Evolutionary conservation across 768 basidiomycete genomes (phyloP), one percentile per base, ranked within the genome.

Genomic region (Pholiota molesta): DNA sequence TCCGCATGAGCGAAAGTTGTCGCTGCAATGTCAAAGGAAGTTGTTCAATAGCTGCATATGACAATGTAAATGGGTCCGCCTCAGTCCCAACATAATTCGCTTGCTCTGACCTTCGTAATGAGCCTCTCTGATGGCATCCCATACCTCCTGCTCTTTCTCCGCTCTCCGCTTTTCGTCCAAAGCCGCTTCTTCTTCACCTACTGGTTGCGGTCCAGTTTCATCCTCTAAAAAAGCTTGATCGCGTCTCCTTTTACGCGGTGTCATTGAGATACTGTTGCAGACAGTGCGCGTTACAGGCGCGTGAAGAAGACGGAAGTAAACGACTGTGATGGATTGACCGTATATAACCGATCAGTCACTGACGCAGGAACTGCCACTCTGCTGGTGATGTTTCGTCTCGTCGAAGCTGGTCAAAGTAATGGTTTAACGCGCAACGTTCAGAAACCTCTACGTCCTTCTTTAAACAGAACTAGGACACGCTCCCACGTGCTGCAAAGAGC

Each of bases 121-220:
- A 62, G 94, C 90, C 68, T 94, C 92, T 69, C 85, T 84, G 70
- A 94, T 83, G 40, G 85, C 77, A 51, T 90, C 87, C 90, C 90
- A 91, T 39, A 91, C 79, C 33, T 86, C 86, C 61, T 77, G 80
- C 66, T 89, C 89, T 70, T 83, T 86, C 67, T 83, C 79, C 23
- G 69, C 49, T 64, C 67, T 62, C 65, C 66, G 63, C 55, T 63
- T 60, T 21, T 60, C 64, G 55, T 19, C 53, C 62, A 52, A 70
- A 66, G 21, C 11, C 16, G 65, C 70, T 17, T 71, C 73, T n/a
- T 73, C 71, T 54, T 74, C 73, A 49, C 65, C 68, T 3, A 57
- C 39, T 23, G 59, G 47, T 52, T 56, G 58, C 13, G 62, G 44
- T 31, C 69, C 70, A 8, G 67, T 60, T 17, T 71, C 72, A 29